Conservation (phyloP, 495 filamentous ascomycete species). For the Talaromyces thailandensis region DNA sequence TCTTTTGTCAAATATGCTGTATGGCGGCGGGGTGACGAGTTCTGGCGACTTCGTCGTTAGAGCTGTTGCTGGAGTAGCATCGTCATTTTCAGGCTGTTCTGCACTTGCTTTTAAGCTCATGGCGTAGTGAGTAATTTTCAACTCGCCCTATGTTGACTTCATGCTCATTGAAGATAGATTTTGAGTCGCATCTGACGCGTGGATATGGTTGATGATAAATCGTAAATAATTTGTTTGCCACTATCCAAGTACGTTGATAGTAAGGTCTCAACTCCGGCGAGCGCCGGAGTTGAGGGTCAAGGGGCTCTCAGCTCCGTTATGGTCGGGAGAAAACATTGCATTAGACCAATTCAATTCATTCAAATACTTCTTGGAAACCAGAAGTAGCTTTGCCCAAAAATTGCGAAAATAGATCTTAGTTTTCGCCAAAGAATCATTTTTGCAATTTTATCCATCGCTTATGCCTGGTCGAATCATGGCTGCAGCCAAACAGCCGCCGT, state of each 20-base stretch:
- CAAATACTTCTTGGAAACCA: not conserved
- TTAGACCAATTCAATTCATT: not conserved
- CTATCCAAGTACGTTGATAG: not conserved
- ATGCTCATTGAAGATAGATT: not conserved
- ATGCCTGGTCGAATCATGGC: not conserved
- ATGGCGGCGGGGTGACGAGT: slow-evolving; percentile 17
- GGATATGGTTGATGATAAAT: not conserved
- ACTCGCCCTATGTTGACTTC: not conserved
- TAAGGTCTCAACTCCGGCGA: not conserved
- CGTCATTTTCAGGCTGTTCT: not conserved
- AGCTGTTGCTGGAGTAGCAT: not conserved
- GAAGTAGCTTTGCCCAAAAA: not conserved
- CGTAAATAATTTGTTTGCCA: not conserved
- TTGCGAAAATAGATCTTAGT: not conserved
- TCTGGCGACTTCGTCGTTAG: not conserved
- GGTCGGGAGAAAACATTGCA: not conserved
- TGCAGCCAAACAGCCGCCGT: slow-evolving; percentile 15
- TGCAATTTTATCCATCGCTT: not conserved
- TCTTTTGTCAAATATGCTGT: slow-evolving; percentile 36
- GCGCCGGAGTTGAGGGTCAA: slow-evolving; percentile 2
- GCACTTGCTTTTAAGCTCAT: not conserved
- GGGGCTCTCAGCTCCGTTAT: slow-evolving; percentile 4
- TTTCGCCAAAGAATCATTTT: not conserved
- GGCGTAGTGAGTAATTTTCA: not conserved
- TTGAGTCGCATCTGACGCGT: not conserved